Conservation (phyloP, 176 grass and related monocot species). For the Sorghum bicolor region DNA sequence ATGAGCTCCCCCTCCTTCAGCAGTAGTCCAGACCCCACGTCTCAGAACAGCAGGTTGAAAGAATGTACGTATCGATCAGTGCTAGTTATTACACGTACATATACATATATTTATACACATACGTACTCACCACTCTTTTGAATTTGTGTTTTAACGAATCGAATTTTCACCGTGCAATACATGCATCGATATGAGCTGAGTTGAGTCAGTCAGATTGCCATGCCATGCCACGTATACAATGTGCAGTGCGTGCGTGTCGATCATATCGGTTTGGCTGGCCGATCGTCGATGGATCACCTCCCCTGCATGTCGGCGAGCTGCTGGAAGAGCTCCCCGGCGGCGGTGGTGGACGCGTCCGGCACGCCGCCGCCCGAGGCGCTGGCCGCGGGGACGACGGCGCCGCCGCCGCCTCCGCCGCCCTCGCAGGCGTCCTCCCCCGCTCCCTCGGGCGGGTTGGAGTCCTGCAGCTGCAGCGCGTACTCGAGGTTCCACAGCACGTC, state of each 20-base stretch:
- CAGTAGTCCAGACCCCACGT: background rate
- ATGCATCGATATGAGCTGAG: background rate
- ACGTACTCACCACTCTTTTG: background rate
- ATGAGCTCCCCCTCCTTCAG: background rate
- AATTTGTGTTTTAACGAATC: background rate
- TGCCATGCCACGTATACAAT: background rate
- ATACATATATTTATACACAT: background rate
- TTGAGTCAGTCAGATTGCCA: background rate
- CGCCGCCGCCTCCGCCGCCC: background rate
- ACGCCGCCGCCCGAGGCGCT: background rate
- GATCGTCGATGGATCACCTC: constrained; percentile 33
- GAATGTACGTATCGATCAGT: background rate
- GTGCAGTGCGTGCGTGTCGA: background rate
- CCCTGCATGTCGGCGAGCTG: constrained; percentile 73
- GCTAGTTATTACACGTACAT: background rate
- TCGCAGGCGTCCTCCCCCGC: background rate
- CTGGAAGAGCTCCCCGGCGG: constrained; percentile 65
- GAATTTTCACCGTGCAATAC: background rate
- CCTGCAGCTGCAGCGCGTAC: constrained; percentile 85
- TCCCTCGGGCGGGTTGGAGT: constrained; percentile 54
- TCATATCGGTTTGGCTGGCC: too few species aligned
- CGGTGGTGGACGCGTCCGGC: constrained; percentile 50
- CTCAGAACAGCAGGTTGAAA: background rate
- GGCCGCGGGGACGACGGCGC: background rate
- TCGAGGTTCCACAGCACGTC: constrained; percentile 99